Conservation (phyloP, 2,329 filamentous ascomycete genomes). For the Ascochyta koolunga region DNA sequence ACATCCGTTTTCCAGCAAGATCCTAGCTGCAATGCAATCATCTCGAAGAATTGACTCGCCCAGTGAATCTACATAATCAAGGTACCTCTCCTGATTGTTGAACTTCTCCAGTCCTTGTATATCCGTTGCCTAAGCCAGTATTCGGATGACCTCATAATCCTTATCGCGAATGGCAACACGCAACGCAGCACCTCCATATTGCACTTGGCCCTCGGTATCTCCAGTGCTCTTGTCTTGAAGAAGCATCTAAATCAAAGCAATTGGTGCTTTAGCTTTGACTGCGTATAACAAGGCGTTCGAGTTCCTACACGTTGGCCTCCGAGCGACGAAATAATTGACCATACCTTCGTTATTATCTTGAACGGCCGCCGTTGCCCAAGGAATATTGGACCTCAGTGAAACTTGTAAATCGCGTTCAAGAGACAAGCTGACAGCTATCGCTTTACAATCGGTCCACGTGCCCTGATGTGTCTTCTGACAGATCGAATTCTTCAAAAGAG, state of each 20-base stretch:
- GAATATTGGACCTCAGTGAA: no score
- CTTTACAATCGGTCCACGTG: neutral
- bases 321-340: neutral
- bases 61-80: neutral
- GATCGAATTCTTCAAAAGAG: neutral
- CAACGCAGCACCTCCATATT: conserved; percentile 6
- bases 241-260: neutral
- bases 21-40: neutral
- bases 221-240: neutral
- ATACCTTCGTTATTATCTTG: neutral
- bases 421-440: neutral
- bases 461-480: no score
- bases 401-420: no score
- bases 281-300: neutral
- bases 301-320: neutral
- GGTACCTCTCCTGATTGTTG: neutral
- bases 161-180: conserved; percentile 1
- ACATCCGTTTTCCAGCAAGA: neutral
- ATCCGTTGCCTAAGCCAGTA: neutral
- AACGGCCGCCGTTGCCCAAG: neutral
- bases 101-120: neutral
- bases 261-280: neutral
- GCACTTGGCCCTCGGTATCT: neutral
- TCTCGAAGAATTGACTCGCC: conserved; percentile 3
- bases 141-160: neutral